Evolutionary conservation across 768 basidiomycete genomes (phyloP).

Genomic region (Mycena leptocephala): DNA sequence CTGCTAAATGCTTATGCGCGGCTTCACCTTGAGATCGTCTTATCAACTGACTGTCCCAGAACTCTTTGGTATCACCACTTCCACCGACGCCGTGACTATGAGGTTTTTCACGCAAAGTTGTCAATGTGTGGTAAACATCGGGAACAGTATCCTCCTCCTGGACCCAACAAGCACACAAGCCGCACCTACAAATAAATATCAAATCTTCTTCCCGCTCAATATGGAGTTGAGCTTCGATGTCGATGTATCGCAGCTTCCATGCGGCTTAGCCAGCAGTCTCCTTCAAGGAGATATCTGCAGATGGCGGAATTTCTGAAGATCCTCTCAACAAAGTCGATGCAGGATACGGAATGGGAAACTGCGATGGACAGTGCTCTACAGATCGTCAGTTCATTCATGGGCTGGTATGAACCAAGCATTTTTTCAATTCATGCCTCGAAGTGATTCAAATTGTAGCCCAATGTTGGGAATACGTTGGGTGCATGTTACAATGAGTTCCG

Average conservation of each 20-base stretch:
- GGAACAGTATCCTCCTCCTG: no score
- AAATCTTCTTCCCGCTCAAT: slow-evolving; percentile 9
- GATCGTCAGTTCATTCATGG: slow-evolving; percentile 6
- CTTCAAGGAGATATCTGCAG: slow-evolving; percentile 10
- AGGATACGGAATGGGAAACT: slow-evolving; percentile 2
- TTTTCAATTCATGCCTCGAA: background rate
- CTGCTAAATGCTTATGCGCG: no score
- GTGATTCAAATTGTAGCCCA: slow-evolving; percentile 1
- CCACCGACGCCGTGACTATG: no score
- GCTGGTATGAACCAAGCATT: background rate
- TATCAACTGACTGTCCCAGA: no score
- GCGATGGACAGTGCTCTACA: background rate
- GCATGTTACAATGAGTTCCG: slow-evolving; percentile 14
- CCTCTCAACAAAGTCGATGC: slow-evolving; percentile 5
- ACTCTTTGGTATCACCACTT: no score
- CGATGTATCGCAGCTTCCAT: background rate
- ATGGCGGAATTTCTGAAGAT: slow-evolving; percentile 2
- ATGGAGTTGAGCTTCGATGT: slow-evolving; percentile 13
- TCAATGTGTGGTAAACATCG: no score
- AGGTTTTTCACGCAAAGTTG: no score
- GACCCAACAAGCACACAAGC: no score
- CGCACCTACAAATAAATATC: slow-evolving; percentile 13
- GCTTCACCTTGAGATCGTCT: no score
- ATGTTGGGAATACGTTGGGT: slow-evolving; percentile 7
- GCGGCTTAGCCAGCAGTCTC: background rate